Base-by-base conservation (phyloP, 495 filamentous ascomycete species). In the Neurospora sublineolata region DNA sequence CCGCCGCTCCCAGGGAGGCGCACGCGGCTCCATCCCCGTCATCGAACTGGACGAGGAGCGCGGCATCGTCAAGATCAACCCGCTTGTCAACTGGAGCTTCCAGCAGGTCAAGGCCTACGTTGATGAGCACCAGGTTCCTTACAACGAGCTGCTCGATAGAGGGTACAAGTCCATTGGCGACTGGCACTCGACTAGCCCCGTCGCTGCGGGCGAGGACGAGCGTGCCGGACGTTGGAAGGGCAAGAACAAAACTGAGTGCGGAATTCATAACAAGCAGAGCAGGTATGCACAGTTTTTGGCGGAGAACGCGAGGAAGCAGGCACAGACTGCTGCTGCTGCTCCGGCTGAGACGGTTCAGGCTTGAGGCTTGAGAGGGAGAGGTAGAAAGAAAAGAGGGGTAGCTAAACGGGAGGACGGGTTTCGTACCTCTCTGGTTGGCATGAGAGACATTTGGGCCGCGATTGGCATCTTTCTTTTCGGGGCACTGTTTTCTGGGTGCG, bases 111-210 rank as follows among this genome's bases (percentile, higher is more conserved):
- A 93, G 81, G 86, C 86, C 40, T 99, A 99, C 81, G 85, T 97
- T 84, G 85, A 88, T 70, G 89, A 91, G 73, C 87, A 97, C 83
- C 78, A 95, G 71, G 92, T 99, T 4, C 96, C 95, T 1, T 98
- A 97, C 86, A 99, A 99, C 78, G 90, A 86, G 70, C 86, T 99
- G 12, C 86, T 99, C 5, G 92, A 98, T 83, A 85, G 84, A 70
- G 94, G 96, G 18, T 99, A 99, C 87, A 97, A 98, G 87, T 95
- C 92, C 73, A 85, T 99, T 73, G 95, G 95, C 73, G 95, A 99
- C 82, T 98, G 94, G 92, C 95, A 99, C 84, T 95, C 92, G 41
- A 99, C 95, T 46, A 91, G 90, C 75, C 94, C 95, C 6, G 92
- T 98, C 71, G 89, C 87, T 70, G 92, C 92, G 70, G 92, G 91